Conservation (phyloP, 768 basidiomycete species). For the Termitomyces sp. region DNA sequence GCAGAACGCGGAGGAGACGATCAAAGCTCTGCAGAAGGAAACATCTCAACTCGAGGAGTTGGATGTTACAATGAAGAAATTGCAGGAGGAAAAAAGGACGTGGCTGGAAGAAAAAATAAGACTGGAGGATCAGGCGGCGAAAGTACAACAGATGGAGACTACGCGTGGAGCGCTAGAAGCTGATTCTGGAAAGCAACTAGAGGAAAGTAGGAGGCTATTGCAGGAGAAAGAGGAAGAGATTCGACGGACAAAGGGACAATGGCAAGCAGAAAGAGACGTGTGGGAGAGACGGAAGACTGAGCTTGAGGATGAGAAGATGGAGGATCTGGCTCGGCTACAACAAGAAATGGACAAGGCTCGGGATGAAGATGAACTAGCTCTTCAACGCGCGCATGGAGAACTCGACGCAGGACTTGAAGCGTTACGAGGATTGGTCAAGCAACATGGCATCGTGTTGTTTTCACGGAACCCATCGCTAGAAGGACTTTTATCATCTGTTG, state of each 20-base stretch:
- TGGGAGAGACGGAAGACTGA: conserved; percentile 50
- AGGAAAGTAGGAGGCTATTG: conserved; percentile 32
- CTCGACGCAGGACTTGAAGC: conserved; percentile 47
- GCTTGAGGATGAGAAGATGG: conserved; percentile 48
- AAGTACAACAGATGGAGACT: conserved; percentile 38
- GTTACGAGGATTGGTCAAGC: conserved; percentile 50
- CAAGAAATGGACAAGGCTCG: conserved; percentile 46
- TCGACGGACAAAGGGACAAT: conserved; percentile 32
- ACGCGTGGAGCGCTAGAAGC: conserved; percentile 36
- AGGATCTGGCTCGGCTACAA: conserved; percentile 41
- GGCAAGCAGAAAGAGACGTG: conserved; percentile 42
- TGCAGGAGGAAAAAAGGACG: conserved; percentile 45
- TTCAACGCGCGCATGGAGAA: conserved; percentile 40
- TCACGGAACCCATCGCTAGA: conserved; percentile 49
- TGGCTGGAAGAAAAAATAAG: conserved; percentile 50
- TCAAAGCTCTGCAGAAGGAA: conserved; percentile 53
- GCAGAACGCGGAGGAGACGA: conserved; percentile 64
- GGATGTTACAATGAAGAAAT: conserved; percentile 41
- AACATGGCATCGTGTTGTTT: conserved; percentile 54
- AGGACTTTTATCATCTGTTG: conserved; percentile 46
- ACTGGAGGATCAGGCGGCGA: conserved; percentile 36
- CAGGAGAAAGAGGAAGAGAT: conserved; percentile 40
- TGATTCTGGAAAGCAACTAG: conserved; percentile 37
- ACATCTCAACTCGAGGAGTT: conserved; percentile 47
- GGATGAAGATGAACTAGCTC: conserved; percentile 34